Evolutionary conservation across 2,329 filamentous ascomycete species (phyloP).

Genomic region (Paracoccidioides brasiliensis): DNA sequence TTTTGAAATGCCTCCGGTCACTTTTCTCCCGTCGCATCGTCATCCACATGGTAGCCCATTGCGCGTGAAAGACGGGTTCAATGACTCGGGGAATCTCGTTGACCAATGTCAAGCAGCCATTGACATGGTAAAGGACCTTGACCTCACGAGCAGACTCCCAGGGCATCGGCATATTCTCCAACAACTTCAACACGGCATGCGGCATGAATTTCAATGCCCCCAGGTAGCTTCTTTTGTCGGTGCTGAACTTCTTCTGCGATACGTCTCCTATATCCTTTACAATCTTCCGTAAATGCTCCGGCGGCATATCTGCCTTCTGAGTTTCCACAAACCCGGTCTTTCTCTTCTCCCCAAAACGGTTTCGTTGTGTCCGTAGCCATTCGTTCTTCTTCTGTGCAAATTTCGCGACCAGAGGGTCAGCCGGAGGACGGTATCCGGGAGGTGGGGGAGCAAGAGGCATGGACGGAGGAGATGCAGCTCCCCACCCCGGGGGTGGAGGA

Average conservation of each 20-base stretch:
- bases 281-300: conserved; percentile 95
- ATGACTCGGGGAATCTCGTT: conserved; percentile 96
- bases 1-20: conserved; percentile 88
- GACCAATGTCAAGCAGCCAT: conserved; percentile 89
- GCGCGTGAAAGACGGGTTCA: conserved; percentile 92
- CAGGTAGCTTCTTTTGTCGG: conserved; percentile 93
- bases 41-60: conserved; percentile 99
- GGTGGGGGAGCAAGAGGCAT: conserved; percentile 58
- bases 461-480: conserved; percentile 38
- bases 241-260: conserved; percentile 98
- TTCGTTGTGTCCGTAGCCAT: conserved; percentile 85
- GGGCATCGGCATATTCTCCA: conserved; percentile 99
- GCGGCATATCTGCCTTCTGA: conserved; percentile 97
- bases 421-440: conserved; percentile 67
- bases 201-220: conserved; percentile 99
- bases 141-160: conserved; percentile 96
- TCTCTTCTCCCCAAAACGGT: conserved; percentile 91
- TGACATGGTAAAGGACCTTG: conserved; percentile 96
- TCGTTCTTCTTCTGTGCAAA: conserved; percentile 98
- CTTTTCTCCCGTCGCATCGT: conserved; percentile 97
- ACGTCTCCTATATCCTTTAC: conserved; percentile 98
- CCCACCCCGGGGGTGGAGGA: conserved; percentile 58
- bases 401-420: conserved; percentile 78
- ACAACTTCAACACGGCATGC: conserved; percentile 86
- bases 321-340: conserved; percentile 95